Evolutionary conservation across 1,139 yeast genomes (phyloP).

Genomic region (Yamadazyma taylorii): DNA sequence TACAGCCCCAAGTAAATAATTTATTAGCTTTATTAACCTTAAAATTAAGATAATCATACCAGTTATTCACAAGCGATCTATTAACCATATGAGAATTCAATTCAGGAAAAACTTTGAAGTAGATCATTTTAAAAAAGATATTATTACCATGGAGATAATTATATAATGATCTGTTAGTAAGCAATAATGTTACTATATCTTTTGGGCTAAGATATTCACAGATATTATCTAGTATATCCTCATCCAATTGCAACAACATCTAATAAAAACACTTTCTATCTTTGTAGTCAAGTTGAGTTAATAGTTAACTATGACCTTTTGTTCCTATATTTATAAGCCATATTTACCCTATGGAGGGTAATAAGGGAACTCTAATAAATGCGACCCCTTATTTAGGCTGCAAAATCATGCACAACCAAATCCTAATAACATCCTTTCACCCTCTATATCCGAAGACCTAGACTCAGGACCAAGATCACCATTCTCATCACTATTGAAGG

Average conservation of each 20-base stretch:
- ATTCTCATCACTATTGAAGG: slow-evolving; percentile 8
- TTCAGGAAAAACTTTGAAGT: slow-evolving; percentile 1
- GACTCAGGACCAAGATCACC: neutral
- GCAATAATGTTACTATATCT: slow-evolving; percentile 50
- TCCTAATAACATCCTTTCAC: slow-evolving; percentile 3
- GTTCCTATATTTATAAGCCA: too few species aligned
- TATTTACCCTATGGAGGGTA: too few species aligned
- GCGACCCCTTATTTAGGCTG: neutral
- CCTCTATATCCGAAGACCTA: slow-evolving; percentile 6
- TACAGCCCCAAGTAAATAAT: slow-evolving; percentile 66
- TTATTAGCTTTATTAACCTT: slow-evolving; percentile 41
- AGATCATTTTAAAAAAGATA: slow-evolving; percentile 5
- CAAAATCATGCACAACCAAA: slow-evolving; percentile 1
- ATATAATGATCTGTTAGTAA: slow-evolving; percentile 38
- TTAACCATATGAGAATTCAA: slow-evolving; percentile 1
- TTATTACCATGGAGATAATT: slow-evolving; percentile 29
- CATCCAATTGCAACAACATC: slow-evolving; percentile 31
- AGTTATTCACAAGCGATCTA: slow-evolving; percentile 29
- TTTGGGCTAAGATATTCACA: slow-evolving; percentile 36
- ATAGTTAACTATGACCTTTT: too few species aligned
- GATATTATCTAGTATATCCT: slow-evolving; percentile 42
- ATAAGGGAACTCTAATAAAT: too few species aligned
- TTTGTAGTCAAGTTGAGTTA: too few species aligned
- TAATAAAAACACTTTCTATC: too few species aligned
- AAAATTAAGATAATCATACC: slow-evolving; percentile 51